Percentiles rank a stretch among this genome's conserved stretches.
Conservation (phyloP, 306 rosid species). For the Lathyrus tuberosus region DNA sequence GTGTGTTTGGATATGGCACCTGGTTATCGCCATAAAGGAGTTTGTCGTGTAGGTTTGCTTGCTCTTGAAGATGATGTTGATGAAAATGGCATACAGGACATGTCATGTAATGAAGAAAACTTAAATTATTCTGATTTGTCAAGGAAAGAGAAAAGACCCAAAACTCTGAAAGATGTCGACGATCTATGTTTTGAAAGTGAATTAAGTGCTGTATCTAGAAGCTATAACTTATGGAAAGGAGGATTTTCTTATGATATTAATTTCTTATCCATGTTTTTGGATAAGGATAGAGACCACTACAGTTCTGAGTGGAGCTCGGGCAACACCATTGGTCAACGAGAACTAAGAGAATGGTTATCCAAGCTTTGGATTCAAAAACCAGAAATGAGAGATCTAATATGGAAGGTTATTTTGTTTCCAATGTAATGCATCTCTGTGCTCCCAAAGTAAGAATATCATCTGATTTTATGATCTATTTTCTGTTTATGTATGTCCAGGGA, state of each 20-base stretch:
- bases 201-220: slow-evolving; percentile 49
- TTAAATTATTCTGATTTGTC: slow-evolving; percentile 48
- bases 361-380: slow-evolving; percentile 86
- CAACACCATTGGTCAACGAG: slow-evolving; percentile 91
- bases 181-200: slow-evolving; percentile 41
- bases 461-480: slow-evolving; percentile 38
- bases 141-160: slow-evolving; percentile 77
- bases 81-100: slow-evolving; percentile 51
- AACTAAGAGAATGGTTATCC: slow-evolving; percentile 91
- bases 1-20: slow-evolving; percentile 99
- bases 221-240: slow-evolving; percentile 61
- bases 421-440: slow-evolving; percentile 25
- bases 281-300: slow-evolving; percentile 88
- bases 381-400: slow-evolving; percentile 73
- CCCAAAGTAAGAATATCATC: slow-evolving; percentile 11
- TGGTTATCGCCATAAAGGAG: slow-evolving; percentile 96
- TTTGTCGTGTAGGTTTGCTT: slow-evolving; percentile 93
- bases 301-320: slow-evolving; percentile 85
- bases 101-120: slow-evolving; percentile 39
- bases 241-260: slow-evolving; percentile 84
- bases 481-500: slow-evolving; percentile 60
- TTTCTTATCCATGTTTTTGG: slow-evolving; percentile 78
- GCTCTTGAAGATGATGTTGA: slow-evolving; percentile 70
- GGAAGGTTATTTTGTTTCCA: slow-evolving; percentile 68
- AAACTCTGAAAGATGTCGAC: slow-evolving; percentile 57